phyloP scores from a whole-genome alignment of 2,329 filamentous ascomycete species.

The Scortechinia acanthostroma region DNA sequence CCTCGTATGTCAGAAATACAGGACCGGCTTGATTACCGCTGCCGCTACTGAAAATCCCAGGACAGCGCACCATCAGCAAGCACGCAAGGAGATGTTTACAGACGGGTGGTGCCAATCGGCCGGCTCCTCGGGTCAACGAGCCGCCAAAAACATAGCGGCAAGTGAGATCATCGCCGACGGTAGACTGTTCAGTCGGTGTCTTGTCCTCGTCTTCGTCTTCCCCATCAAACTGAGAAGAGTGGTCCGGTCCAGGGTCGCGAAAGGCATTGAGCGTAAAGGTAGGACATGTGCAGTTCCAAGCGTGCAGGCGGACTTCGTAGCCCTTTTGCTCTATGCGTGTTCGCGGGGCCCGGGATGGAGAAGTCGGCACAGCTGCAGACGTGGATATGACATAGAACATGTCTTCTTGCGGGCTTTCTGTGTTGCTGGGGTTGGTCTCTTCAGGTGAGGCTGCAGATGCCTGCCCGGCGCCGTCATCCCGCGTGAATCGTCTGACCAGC shows the following conservation, averaged over 20 bases:
- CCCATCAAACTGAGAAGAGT: too few relatives aligned
- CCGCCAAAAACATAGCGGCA: conserved; percentile 5
- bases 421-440: neutral
- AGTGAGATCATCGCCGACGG: neutral
- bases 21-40: conserved; percentile 15
- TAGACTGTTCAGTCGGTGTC: neutral
- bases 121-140: conserved; percentile 6
- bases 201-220: conserved; percentile 5
- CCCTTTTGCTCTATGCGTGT: conserved; percentile 11
- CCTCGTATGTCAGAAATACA: conserved; percentile 29
- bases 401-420: conserved; percentile 4
- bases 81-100: conserved; percentile 61
- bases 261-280: conserved; percentile 49
- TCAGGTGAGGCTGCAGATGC: neutral
- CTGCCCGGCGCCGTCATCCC: conserved; percentile 7
- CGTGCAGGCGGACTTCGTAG: conserved; percentile 47
- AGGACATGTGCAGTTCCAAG: conserved; percentile 59
- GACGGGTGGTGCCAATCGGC: conserved; percentile 24
- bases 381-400: conserved; percentile 10
- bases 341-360: neutral
- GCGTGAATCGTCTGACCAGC: conserved; percentile 31
- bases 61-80: conserved; percentile 35
- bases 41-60: conserved; percentile 27
- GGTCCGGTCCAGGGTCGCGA: too few relatives aligned
- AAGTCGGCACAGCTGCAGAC: conserved; percentile 1